A percentile compares a stretch with the other conserved stretches of the same genome.
Conservation (phyloP, 2,329 filamentous ascomycete genomes). For the Knufia fluminis region DNA sequence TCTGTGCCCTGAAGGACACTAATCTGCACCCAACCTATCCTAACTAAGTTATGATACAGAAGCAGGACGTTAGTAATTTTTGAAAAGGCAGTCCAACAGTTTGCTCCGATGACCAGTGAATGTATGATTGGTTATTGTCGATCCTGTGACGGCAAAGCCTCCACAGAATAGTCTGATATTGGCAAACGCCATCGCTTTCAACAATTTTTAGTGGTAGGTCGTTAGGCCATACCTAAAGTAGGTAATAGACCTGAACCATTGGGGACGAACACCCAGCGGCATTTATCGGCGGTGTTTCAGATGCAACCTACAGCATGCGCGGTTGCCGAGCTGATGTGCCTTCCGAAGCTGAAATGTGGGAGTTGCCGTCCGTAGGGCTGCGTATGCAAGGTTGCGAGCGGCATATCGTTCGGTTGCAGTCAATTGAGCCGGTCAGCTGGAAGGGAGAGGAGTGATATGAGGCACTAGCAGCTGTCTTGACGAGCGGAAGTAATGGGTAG, state of each 20-base stretch:
- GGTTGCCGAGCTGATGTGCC: background rate
- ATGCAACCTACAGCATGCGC: background rate
- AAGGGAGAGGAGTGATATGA: background rate
- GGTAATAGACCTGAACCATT: background rate
- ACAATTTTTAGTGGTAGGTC: background rate
- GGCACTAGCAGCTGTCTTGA: too few species aligned
- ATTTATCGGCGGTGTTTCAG: too few species aligned
- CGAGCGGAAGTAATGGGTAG: background rate
- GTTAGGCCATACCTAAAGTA: background rate
- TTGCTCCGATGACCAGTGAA: background rate
- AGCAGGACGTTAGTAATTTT: background rate
- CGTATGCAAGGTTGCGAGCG: too few species aligned
- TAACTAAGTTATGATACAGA: background rate
- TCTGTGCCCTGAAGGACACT: background rate
- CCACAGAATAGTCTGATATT: background rate
- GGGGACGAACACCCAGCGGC: background rate
- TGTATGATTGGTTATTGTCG: constrained; percentile 1
- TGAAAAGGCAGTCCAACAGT: background rate
- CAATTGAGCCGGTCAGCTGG: background rate
- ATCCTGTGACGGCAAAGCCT: constrained; percentile 3
- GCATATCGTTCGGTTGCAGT: background rate
- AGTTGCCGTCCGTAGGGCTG: background rate
- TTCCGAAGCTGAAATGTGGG: background rate
- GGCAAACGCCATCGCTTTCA: background rate
- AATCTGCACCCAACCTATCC: background rate